Evolutionary conservation across 1,139 yeast species (phyloP).

Genomic region (Hemisphaericaspora lyxosophila): DNA sequence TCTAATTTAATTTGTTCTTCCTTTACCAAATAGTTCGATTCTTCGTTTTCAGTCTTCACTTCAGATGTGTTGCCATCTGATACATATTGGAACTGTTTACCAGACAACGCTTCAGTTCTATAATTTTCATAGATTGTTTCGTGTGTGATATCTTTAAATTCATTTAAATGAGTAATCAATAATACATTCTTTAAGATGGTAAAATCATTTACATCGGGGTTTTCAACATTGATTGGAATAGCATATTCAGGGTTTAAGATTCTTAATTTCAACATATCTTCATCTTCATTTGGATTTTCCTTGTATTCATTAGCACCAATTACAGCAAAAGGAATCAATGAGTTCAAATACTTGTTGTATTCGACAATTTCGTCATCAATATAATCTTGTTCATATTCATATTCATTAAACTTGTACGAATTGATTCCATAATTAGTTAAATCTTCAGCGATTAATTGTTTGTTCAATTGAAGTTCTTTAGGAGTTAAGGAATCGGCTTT

Average conservation of each 20-base stretch:
- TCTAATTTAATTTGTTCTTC: constrained; percentile 81
- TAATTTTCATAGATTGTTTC: constrained; percentile 66
- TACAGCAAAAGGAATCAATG: constrained; percentile 41
- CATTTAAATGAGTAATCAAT: constrained; percentile 76
- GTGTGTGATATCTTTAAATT: constrained; percentile 69
- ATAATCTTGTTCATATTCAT: constrained; percentile 48
- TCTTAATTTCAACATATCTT: constrained; percentile 39
- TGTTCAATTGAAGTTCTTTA: constrained; percentile 36
- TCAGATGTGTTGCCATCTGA: constrained; percentile 9
- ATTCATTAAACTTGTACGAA: constrained; percentile 48
- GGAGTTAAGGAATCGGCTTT: constrained; percentile 45
- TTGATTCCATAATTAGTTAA: constrained; percentile 41
- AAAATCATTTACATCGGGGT: constrained; percentile 61
- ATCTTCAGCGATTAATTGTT: constrained; percentile 42
- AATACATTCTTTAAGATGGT: constrained; percentile 63
- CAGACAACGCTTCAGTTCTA: constrained; percentile 64
- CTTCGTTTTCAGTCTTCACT: constrained; percentile 24
- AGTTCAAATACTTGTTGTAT: constrained; percentile 46
- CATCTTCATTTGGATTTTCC: constrained; percentile 33
- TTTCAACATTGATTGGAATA: constrained; percentile 50
- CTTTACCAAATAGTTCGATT: constrained; percentile 55
- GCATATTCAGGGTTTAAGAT: constrained; percentile 35
- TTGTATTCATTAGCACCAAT: constrained; percentile 47
- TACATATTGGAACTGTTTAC: constrained; percentile 46
- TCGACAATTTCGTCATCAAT: constrained; percentile 51